A percentile compares a stretch with the other conserved stretches of the same genome.
These are phyloP conservation scores for Fusarium buxicola DNA, from an alignment of 2,329 filamentous ascomycete species.

Conservation along the genomic window DNA sequence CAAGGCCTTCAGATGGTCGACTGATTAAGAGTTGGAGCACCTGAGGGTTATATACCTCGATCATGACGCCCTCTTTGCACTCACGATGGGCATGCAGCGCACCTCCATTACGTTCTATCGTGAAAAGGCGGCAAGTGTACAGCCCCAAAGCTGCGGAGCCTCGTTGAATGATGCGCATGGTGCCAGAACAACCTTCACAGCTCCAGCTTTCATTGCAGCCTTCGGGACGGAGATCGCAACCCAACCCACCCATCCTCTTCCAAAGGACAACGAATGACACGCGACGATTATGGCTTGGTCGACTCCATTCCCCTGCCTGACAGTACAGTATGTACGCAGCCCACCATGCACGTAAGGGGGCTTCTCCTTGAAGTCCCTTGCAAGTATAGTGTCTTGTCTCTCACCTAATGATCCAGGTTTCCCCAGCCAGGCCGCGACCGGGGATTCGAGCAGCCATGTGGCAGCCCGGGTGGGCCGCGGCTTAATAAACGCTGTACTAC, in stretches of 20 bases:
- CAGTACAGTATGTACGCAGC: background rate
- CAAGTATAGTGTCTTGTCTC: background rate
- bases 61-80: background rate
- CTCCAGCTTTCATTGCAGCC: background rate
- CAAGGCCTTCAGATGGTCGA: background rate
- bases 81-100: background rate
- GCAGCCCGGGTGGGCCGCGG: too few species aligned
- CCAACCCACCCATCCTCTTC: background rate
- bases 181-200: background rate
- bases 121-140: background rate
- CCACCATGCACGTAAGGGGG: background rate
- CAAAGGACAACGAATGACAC: background rate
- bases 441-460: too few species aligned
- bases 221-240: background rate
- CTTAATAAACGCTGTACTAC: too few species aligned
- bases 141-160: background rate
- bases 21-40: background rate
- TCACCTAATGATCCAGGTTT: too few species aligned
- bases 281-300: background rate
- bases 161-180: background rate
- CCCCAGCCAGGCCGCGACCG: too few species aligned
- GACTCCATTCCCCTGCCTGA: background rate
- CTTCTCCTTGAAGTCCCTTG: background rate
- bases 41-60: background rate
- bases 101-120: background rate